Base-by-base conservation (phyloP, 2,329 filamentous ascomycete genomes). In the Penicillium capsulatum region DNA sequence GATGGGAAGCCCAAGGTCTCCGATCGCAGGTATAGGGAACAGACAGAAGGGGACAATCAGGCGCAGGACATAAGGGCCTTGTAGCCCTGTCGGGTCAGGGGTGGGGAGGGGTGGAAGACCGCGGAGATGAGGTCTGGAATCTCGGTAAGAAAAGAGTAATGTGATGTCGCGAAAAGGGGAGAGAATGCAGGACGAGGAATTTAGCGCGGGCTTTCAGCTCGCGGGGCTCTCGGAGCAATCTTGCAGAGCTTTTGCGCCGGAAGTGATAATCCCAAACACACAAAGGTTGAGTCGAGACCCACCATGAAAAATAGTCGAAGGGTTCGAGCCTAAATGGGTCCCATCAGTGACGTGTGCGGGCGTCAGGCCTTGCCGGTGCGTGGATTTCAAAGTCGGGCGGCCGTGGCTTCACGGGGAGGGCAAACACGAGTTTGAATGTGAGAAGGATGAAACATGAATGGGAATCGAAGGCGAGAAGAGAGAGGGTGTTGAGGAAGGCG, bases 21-120 rank as follows among this genome's bases (percentile, higher is more conserved):
- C 38, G 40, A 49, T 45, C 45, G 42, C 34, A 36, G 40, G 42
- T 19, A 22, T 30, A 26, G 39, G 38, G 36, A 46, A 49, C 36
- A 35, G 38, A 42, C 20, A 19, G 36, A 42, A 38, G 17, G 35
- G 34, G 49, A 44, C 34, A 39, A 41, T 54, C 37, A 51, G 36
- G 38, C 45, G 52, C 55, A 54, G 55, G 44, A 57, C 61, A 64
- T 63, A 50, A 54, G 52, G n/a, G 47, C 43, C 48, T 49, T 43
- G 46, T 34, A 55, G 46, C 53, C 54, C 54, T 55, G 45, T 41
- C 44, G 49, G 48, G 9, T 22, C 19, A 22, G 19, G 19, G 40
- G 14, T 26, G 16, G 27, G 36, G 17, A 26, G 36, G 29, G n/a
- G n/a, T n/a, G n/a, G n/a, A n/a, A n/a, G n/a, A n/a, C n/a, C n/a